phyloP scores from a whole-genome alignment of 2,329 filamentous ascomycete genomes.

The Colletotrichum liriopes region DNA sequence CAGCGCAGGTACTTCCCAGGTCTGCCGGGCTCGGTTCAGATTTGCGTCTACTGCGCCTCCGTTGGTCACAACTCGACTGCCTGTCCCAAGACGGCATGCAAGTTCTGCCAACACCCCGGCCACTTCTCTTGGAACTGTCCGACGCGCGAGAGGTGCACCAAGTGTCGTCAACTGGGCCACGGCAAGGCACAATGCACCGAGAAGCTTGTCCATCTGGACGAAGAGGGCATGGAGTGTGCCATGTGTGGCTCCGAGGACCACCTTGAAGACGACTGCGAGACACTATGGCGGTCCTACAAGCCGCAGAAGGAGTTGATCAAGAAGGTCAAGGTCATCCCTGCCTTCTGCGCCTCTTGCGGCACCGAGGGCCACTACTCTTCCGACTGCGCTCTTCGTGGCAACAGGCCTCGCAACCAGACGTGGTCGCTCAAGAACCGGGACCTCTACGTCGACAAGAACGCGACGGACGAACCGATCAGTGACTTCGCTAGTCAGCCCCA shows the following conservation, averaged over 20 bases:
- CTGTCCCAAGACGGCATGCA: slow-evolving; percentile 65
- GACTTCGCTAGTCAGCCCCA: slow-evolving; percentile 48
- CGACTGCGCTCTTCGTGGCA: slow-evolving; percentile 62
- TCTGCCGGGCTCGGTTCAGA: slow-evolving; percentile 56
- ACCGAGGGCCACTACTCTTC: slow-evolving; percentile 68
- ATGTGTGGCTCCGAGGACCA: slow-evolving; percentile 72
- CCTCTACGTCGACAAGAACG: slow-evolving; percentile 65
- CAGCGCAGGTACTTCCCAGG: slow-evolving; percentile 69
- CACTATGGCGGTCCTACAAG: slow-evolving; percentile 72
- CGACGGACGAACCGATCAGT: slow-evolving; percentile 57
- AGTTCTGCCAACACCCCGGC: slow-evolving; percentile 60
- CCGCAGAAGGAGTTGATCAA: slow-evolving; percentile 57
- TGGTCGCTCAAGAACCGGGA: slow-evolving; percentile 68
- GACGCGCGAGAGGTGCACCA: slow-evolving; percentile 65
- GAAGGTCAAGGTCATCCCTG: slow-evolving; percentile 65
- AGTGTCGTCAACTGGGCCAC: slow-evolving; percentile 77
- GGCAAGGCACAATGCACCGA: slow-evolving; percentile 65
- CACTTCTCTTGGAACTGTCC: slow-evolving; percentile 70
- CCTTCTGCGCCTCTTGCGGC: slow-evolving; percentile 72
- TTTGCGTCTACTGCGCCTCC: slow-evolving; percentile 69
- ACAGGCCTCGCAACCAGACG: slow-evolving; percentile 56
- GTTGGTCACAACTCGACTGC: slow-evolving; percentile 60
- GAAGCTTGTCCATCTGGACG: slow-evolving; percentile 66
- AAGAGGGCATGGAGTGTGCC: slow-evolving; percentile 72
- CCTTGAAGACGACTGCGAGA: slow-evolving; percentile 71